Evolutionary conservation across 495 filamentous ascomycete genomes (phyloP).

Genomic region (Penicillium egyptiacum): DNA sequence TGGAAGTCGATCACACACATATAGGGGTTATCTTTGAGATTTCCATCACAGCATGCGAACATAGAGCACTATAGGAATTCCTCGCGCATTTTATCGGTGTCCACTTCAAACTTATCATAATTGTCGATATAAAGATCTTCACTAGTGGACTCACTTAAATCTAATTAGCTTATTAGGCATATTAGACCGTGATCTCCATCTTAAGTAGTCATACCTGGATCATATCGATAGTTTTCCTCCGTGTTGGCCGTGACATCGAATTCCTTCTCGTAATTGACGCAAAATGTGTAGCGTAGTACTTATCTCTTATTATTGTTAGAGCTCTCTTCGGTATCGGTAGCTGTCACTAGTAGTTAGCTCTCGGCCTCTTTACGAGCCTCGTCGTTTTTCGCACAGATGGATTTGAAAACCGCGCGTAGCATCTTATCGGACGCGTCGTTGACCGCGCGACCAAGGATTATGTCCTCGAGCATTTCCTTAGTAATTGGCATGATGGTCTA

Average conservation of each 20-base stretch:
- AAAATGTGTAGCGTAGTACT: not conserved
- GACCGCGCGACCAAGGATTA: not conserved
- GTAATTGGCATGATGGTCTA: not conserved
- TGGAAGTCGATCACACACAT: slow-evolving; percentile 1
- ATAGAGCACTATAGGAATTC: not conserved
- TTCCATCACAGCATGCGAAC: not conserved
- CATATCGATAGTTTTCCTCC: not conserved
- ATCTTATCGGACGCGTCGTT: not conserved
- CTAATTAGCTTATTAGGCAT: not conserved
- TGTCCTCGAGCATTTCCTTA: not conserved
- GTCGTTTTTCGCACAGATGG: slow-evolving; percentile 2
- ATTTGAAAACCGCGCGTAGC: not conserved
- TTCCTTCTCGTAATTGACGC: not conserved
- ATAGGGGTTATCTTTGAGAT: not conserved
- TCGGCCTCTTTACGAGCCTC: slow-evolving; percentile 1
- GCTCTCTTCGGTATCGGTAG: not conserved
- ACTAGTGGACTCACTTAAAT: not conserved
- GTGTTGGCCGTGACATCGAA: slow-evolving; percentile 6
- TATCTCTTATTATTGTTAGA: not conserved
- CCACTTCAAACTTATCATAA: not conserved
- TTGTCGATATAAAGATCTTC: not conserved
- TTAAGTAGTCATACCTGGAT: not conserved
- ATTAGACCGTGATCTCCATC: not conserved
- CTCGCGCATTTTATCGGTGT: not conserved
- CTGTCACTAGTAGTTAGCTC: not conserved